Evolutionary conservation across 768 basidiomycete species (phyloP).

Genomic region (Pleurotus tuber-regium): DNA sequence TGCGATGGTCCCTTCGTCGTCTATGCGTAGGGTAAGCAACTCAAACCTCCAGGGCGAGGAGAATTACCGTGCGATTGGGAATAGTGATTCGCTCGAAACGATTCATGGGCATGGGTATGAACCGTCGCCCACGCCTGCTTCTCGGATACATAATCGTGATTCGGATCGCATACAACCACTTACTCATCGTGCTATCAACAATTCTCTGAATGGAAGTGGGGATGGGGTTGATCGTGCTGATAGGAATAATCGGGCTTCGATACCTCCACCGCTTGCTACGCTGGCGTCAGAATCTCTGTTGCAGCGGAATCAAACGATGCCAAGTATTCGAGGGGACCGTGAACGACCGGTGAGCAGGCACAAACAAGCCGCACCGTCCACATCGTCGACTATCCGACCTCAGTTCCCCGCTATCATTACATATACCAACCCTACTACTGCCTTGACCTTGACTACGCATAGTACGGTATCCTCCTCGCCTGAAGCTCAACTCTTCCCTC

Average conservation of each 20-base stretch:
- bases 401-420: conserved; percentile 51
- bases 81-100: conserved; percentile 42
- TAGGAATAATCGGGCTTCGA: conserved; percentile 43
- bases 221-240: too few relatives aligned
- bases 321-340: conserved; percentile 13
- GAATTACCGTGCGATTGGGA: conserved; percentile 46
- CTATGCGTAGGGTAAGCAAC: conserved; percentile 52
- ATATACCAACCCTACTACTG: conserved; percentile 62
- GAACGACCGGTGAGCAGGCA: conserved; percentile 10
- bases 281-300: conserved; percentile 55
- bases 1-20: conserved; percentile 25
- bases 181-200: conserved; percentile 5
- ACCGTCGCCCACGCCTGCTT: conserved; percentile 42
- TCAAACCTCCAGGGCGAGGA: too few relatives aligned
- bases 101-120: conserved; percentile 34
- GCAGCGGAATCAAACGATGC: conserved; percentile 19
- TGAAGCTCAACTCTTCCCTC: conserved; percentile 26
- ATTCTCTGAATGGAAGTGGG: conserved; percentile 1
- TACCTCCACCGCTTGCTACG: conserved; percentile 57
- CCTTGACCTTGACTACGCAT: conserved; percentile 61
- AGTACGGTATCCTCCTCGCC: conserved; percentile 57
- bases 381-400: conserved; percentile 44
- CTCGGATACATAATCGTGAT: conserved; percentile 22
- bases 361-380: conserved; percentile 1
- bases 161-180: conserved; percentile 9